These are phyloP conservation scores for Taiozyma sp. DNA, from an alignment of 1,139 yeast genomes.

Conservation along the genomic window DNA sequence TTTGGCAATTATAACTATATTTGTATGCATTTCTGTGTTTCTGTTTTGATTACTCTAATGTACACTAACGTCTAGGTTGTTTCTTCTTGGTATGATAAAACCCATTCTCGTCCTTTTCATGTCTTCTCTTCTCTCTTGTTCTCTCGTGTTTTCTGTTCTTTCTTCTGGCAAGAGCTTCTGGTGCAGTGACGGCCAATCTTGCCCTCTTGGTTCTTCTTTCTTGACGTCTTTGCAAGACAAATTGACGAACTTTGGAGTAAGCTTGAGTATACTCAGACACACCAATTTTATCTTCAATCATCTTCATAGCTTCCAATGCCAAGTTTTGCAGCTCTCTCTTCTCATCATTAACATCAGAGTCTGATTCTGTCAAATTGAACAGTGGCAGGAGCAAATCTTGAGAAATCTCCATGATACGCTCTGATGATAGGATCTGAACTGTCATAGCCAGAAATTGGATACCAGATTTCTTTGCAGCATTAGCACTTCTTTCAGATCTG, in stretches of 20 bases:
- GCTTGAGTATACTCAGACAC: slow-evolving; percentile 63
- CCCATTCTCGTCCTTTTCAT: slow-evolving; percentile 72
- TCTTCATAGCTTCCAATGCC: slow-evolving; percentile 63
- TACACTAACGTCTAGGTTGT: slow-evolving; percentile 6
- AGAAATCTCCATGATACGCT: slow-evolving; percentile 35
- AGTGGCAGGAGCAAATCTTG: slow-evolving; percentile 57
- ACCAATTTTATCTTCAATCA: slow-evolving; percentile 70
- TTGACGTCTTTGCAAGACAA: slow-evolving; percentile 57
- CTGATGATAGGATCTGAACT: slow-evolving; percentile 43
- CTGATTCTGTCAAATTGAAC: slow-evolving; percentile 46
- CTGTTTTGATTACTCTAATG: not conserved
- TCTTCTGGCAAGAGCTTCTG: slow-evolving; percentile 74
- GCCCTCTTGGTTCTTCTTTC: slow-evolving; percentile 78
- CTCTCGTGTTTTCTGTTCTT: slow-evolving; percentile 73
- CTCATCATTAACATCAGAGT: slow-evolving; percentile 37
- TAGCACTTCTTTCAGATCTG: slow-evolving; percentile 56
- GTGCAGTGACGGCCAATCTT: slow-evolving; percentile 71
- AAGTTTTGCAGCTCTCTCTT: slow-evolving; percentile 50
- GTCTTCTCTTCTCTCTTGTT: slow-evolving; percentile 72
- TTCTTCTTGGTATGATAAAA: slow-evolving; percentile 64
- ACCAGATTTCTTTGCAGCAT: slow-evolving; percentile 59
- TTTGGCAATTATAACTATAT: too few relatives aligned
- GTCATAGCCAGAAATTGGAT: slow-evolving; percentile 58
- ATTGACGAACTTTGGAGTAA: slow-evolving; percentile 59
- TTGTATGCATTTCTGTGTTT: not conserved